A percentile compares a stretch with the other conserved stretches of the same genome.
Evolutionary conservation across 2,329 filamentous ascomycete species (phyloP).

Genomic region (Chalaropsis thielavioides): DNA sequence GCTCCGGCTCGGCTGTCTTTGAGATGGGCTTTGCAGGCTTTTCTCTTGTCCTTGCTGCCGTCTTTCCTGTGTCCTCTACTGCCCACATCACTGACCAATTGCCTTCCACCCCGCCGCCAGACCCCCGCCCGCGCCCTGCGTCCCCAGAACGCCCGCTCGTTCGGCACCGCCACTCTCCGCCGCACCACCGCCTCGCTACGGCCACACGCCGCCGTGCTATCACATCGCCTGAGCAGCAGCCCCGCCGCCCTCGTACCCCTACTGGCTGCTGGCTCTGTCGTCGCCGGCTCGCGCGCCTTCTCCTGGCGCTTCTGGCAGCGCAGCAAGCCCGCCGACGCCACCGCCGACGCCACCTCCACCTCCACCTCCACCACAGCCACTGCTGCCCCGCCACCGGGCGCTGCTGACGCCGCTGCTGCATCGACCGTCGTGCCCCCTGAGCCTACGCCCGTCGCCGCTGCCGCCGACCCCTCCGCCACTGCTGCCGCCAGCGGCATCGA

Average conservation of each 20-base stretch:
- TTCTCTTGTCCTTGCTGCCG: neutral
- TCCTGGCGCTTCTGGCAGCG: slow-evolving; percentile 18
- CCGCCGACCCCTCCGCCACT: slow-evolving; percentile 20
- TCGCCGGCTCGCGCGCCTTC: slow-evolving; percentile 17
- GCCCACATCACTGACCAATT: neutral
- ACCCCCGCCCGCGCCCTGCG: slow-evolving; percentile 6
- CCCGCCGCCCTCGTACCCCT: slow-evolving; percentile 6
- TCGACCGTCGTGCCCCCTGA: slow-evolving; percentile 15
- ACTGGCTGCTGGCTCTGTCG: slow-evolving; percentile 11
- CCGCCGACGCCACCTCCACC: slow-evolving; percentile 19
- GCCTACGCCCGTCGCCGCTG: slow-evolving; percentile 16
- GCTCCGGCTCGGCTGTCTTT: neutral
- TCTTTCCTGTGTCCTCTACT: neutral
- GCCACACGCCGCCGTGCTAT: slow-evolving; percentile 9
- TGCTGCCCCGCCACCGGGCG: too few relatives aligned
- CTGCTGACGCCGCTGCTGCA: slow-evolving; percentile 16
- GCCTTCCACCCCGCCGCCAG: neutral
- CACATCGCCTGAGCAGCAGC: slow-evolving; percentile 1
- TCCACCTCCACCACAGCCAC: slow-evolving; percentile 17
- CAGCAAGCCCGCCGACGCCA: slow-evolving; percentile 6
- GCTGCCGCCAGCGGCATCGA: slow-evolving; percentile 14
- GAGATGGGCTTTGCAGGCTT: too few relatives aligned
- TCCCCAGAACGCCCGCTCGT: slow-evolving; percentile 5
- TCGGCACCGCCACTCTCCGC: slow-evolving; percentile 11
- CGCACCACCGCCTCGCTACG: slow-evolving; percentile 8